Conservation (phyloP, 495 filamentous ascomycete species). For the Pyrenula aspistea region DNA sequence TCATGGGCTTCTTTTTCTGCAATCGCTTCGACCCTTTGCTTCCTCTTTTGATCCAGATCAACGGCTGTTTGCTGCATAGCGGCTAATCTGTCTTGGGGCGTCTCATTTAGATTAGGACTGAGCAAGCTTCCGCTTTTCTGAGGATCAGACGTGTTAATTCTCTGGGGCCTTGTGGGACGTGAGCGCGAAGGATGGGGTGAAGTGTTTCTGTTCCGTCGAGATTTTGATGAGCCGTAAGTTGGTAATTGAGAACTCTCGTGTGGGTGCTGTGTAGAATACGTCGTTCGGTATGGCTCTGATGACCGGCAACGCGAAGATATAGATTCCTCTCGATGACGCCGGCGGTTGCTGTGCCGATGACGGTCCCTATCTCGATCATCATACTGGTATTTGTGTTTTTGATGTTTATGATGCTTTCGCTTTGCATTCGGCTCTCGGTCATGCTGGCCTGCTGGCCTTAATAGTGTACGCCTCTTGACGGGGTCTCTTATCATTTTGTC, state of each 20-base stretch:
- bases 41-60: constrained; percentile 63
- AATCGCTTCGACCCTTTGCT: constrained; percentile 55
- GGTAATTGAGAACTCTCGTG: constrained; percentile 16
- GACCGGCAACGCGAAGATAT: constrained; percentile 8
- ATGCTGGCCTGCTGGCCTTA: constrained; percentile 43
- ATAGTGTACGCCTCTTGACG: constrained; percentile 53
- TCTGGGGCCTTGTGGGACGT: constrained; percentile 5
- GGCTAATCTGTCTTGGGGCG: constrained; percentile 68
- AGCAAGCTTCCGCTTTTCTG: constrained; percentile 31
- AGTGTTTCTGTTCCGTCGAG: constrained; percentile 8
- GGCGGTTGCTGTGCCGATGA: no score
- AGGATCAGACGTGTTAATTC: constrained; percentile 8
- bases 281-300: constrained; percentile 19
- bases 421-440: constrained; percentile 28
- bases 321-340: constrained; percentile 11
- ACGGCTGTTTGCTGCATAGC: constrained; percentile 83
- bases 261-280: constrained; percentile 9
- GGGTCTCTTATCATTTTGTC: constrained; percentile 82
- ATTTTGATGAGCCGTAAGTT: constrained; percentile 14
- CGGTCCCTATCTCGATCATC: no score
- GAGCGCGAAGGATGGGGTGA: constrained; percentile 9
- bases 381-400: constrained; percentile 40
- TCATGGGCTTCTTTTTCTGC: constrained; percentile 52
- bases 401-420: constrained; percentile 24
- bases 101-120: no score